These are phyloP conservation scores for Populus euphratica DNA, from an alignment of 345 rosid genomes.

Conservation along the genomic window DNA sequence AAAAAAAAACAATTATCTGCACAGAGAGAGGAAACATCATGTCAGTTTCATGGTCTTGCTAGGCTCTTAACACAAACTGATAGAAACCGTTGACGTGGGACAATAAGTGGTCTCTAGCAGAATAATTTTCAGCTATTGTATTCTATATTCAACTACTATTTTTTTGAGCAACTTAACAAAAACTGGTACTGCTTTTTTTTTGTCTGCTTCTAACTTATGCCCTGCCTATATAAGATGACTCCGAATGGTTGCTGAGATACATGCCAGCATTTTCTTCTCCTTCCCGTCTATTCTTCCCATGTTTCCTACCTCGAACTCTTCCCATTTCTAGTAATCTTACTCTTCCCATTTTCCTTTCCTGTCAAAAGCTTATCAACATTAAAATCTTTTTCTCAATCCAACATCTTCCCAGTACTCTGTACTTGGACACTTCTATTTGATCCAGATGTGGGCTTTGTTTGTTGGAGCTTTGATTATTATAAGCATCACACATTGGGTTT, in stretches of 20 bases:
- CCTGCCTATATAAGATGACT: slow-evolving; percentile 50
- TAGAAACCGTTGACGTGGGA: slow-evolving; percentile 37
- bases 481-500: slow-evolving; percentile 52
- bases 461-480: slow-evolving; percentile 48
- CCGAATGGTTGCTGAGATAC: slow-evolving; percentile 37
- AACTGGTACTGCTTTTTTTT: slow-evolving; percentile 7
- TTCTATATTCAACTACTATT: slow-evolving; percentile 31
- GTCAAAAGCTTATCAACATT: slow-evolving; percentile 10
- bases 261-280: slow-evolving; percentile 49
- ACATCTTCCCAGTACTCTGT: slow-evolving; percentile 3
- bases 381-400: slow-evolving; percentile 6
- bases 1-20: background rate
- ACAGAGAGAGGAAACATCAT: slow-evolving; percentile 30
- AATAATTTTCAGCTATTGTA: slow-evolving; percentile 25
- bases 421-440: slow-evolving; percentile 3
- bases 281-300: slow-evolving; percentile 42
- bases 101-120: slow-evolving; percentile 22
- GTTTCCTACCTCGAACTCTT: slow-evolving; percentile 31
- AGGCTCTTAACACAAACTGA: slow-evolving; percentile 6
- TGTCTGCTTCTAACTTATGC: slow-evolving; percentile 20
- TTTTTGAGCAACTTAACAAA: slow-evolving; percentile 23
- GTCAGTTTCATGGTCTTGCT: slow-evolving; percentile 27
- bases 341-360: slow-evolving; percentile 14
- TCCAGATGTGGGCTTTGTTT: slow-evolving; percentile 48
- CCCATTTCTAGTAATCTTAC: slow-evolving; percentile 21